Conservation (phyloP, 352 stramenopile species). For the Phytophthora sp. region DNA sequence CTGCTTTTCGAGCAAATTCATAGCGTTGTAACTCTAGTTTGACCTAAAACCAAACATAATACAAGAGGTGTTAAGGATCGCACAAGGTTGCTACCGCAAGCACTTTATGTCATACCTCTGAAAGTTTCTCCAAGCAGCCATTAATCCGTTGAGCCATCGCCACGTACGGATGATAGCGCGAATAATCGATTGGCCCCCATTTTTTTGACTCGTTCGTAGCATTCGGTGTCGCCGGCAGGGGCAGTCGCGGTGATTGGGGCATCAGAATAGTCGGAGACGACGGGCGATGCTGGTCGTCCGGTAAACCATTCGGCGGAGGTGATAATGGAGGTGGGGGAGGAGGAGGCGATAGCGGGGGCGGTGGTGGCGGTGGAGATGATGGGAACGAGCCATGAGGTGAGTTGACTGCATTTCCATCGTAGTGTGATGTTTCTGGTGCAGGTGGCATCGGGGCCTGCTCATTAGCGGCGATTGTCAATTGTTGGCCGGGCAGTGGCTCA, state of each 20-base stretch:
- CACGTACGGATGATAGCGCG: constrained; percentile 70
- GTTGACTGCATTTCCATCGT: constrained; percentile 4
- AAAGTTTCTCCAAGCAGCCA: constrained; percentile 73
- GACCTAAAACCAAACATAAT: constrained; percentile 56
- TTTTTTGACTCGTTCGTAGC: constrained; percentile 10
- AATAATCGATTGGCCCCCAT: constrained; percentile 71
- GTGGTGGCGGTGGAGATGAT: constrained; percentile 43
- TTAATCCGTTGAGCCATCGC: constrained; percentile 82
- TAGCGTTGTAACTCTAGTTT: constrained; percentile 88
- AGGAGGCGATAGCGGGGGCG: constrained; percentile 55
- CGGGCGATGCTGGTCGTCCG: constrained; percentile 17
- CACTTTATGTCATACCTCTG: constrained; percentile 50
- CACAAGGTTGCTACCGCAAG: too few species aligned
- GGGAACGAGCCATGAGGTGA: constrained; percentile 21
- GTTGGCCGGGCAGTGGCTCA: constrained; percentile 47
- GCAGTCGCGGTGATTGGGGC: constrained; percentile 36
- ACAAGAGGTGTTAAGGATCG: too few species aligned
- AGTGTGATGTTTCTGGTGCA: not conserved
- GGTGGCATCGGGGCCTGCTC: constrained; percentile 23
- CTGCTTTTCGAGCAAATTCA: constrained; percentile 70
- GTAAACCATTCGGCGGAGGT: constrained; percentile 19
- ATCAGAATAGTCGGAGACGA: constrained; percentile 52
- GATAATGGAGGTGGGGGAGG: constrained; percentile 45
- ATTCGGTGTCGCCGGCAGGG: constrained; percentile 22
- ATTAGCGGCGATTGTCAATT: not conserved